Evolutionary conservation across 108 stramenopile species (phyloP).

Genomic region (Skeletonema potamos): DNA sequence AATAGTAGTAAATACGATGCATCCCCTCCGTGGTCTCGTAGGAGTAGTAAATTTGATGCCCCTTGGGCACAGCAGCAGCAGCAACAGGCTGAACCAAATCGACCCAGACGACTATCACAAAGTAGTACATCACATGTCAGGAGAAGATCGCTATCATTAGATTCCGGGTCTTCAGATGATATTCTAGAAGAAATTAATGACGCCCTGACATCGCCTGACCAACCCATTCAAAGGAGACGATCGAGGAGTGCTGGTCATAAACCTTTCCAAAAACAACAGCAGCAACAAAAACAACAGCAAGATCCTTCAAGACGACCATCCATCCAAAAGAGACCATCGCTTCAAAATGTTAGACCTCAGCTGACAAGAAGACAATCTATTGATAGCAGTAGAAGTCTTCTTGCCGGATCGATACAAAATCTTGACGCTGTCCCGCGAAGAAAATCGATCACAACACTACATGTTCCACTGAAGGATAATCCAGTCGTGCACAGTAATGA

Average conservation of each 20-base stretch:
- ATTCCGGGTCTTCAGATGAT: not conserved
- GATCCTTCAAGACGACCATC: not conserved
- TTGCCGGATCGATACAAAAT: not conserved
- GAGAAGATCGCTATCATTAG: not conserved
- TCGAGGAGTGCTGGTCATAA: not conserved
- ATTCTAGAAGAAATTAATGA: not conserved
- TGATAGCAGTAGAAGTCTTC: not conserved
- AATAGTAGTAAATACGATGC: too few relatives aligned
- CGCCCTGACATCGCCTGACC: not conserved
- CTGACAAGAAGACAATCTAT: not conserved
- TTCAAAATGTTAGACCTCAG: not conserved
- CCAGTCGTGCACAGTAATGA: too few relatives aligned
- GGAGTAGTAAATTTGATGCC: too few relatives aligned
- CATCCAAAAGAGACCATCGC: not conserved
- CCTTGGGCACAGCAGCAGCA: too few relatives aligned
- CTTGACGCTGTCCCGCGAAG: not conserved
- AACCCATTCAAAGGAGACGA: not conserved
- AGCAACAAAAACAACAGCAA: not conserved
- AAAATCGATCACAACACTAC: not conserved
- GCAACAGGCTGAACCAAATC: not conserved
- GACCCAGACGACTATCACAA: not conserved
- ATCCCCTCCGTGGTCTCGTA: not conserved
- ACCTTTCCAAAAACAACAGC: too few relatives aligned
- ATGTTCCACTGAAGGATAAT: not conserved
- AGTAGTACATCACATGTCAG: not conserved